Base-by-base conservation (phyloP, 768 basidiomycete genomes). In the Phylloporus arenicola region DNA sequence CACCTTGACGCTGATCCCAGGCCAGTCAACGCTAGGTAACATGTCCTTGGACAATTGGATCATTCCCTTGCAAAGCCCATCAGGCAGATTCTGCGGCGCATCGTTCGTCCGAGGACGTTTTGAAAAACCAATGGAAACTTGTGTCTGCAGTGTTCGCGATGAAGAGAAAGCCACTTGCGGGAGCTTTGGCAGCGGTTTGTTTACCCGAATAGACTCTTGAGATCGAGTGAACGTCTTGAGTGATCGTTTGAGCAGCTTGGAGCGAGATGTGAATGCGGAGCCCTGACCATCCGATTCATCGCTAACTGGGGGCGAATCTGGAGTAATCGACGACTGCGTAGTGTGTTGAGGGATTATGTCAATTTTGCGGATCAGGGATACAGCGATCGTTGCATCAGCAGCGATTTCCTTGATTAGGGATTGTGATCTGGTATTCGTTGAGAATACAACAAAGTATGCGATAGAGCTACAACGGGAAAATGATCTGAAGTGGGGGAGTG, bases 361-460 rank as follows among this genome's bases (percentile, higher is more conserved):
- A 17, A 86, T 72, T 60, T 82, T 78, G 31, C 83, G 82, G 54
- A 81, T 62, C 22, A 88, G 72, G 0, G 81, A 81, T 11, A 86
- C 78, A n/a, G 78, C 77, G 29, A 86, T 80, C 12, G 83, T 84
- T 6, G 86, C 82, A 61, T 87, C 85, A 4, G 82, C 60, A 8
- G 84, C 80, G 31, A 88, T 84, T 59, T 88, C 84, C 51, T 74
- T 76, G 9, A 81, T 75, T 29, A 87, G 68, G 11, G 66, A 55
- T 2, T 72, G 64, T 16, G 80, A 83, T 35, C 80, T 72, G 16
- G 82, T 78, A 8, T 68, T 78, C 27, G 86, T 86, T 10, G 79
- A 78, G 67, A 87, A 87, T 25, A 87, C 82, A 45, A 86, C 83
- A 58, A 81, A 88, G 59, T 81, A 87, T 12, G 85, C 79, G 53